phyloP scores from a whole-genome alignment of 2,329 filamentous ascomycete genomes.

The Escovopsis sp. region DNA sequence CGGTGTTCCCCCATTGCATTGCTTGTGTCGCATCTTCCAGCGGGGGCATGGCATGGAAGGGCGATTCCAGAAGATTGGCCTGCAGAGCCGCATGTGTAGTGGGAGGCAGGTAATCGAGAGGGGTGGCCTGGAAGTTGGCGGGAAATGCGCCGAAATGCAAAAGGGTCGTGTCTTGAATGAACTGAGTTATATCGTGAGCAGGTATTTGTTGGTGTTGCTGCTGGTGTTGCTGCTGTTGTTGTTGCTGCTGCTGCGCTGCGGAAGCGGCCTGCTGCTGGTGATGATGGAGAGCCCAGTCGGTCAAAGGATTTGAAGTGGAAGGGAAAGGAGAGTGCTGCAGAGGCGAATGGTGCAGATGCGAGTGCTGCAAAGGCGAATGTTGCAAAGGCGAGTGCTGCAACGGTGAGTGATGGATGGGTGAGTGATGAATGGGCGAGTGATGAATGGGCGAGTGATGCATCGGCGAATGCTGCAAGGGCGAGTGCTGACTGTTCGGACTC shows the following conservation, averaged over 20 bases:
- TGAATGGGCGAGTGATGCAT: constrained; percentile 13
- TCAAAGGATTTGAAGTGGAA: constrained; percentile 35
- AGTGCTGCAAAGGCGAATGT: constrained; percentile 35
- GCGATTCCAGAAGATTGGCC: constrained; percentile 46
- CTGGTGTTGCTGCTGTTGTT: constrained; percentile 5
- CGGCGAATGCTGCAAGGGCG: constrained; percentile 32
- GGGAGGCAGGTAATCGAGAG: constrained; percentile 46
- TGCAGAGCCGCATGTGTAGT: constrained; percentile 50
- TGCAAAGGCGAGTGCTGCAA: constrained; percentile 9
- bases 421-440: constrained; percentile 32
- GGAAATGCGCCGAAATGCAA: constrained; percentile 40
- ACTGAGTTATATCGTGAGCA: constrained; percentile 33
- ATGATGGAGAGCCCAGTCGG: constrained; percentile 48
- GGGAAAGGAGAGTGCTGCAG: constrained; percentile 41
- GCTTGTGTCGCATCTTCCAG: constrained; percentile 40
- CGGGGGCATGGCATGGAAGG: constrained; percentile 44
- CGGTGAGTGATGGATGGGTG: constrained; percentile 24
- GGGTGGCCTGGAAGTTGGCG: constrained; percentile 36
- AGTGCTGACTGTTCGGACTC: constrained; percentile 37
- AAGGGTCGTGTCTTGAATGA: constrained; percentile 42
- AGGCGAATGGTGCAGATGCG: constrained; percentile 35
- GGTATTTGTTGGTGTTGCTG: constrained; percentile 12
- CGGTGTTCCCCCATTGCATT: constrained; percentile 43
- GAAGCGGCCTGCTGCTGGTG: constrained; percentile 28
- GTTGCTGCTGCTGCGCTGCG: constrained; percentile 16